Base-by-base conservation (phyloP, 1,284 basidiomycete species). In the Leccinum fallax region DNA sequence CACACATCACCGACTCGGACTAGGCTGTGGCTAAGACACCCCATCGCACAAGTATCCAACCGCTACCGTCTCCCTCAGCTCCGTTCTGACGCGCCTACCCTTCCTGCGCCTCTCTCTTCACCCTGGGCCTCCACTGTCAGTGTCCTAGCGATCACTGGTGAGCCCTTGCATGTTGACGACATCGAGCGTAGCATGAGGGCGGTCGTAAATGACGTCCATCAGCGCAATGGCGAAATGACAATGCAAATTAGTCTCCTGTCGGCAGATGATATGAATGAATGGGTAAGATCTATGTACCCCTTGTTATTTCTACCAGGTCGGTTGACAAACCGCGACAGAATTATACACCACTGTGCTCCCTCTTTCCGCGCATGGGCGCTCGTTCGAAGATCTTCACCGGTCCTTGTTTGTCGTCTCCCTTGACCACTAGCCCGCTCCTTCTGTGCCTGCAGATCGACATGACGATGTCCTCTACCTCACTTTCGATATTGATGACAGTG, bases 181-280 rank as follows among this genome's bases (percentile, higher is more conserved):
- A 85, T 98, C 24, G 93, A 94, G 72, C 75, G 78, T 30, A 81
- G 85, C 11, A 75, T 98, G 38, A 81, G 83, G 66, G 82, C 82
- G 2, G 85, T 92, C 11, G 88, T 93, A 0, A 71, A 78, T 6
- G 95, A 98, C 72, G 94, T 88, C 0, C 77, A 82, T 49, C 68
- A 66, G 21, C 28, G 28, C 28, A 28, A 28, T 28, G 28, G 28
- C 28, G 28, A 28, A 28, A 74, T 69, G 34, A 79, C 88, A 2
- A 70, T 84, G 1, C 81, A 85, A 46, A 80, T 98, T 6, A 89
- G 93, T 15, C 81, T 91, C 2, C 80, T 98, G 61, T 93, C 87
- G 53, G 87, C 89, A 2, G 94, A 96, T 71, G 82, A 90, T 48
- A 82, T 96, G 66, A 93, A 97, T 76, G 80, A 74, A 11, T 98